Conservation (phyloP, 768 basidiomycete species). For the Russula abietina region DNA sequence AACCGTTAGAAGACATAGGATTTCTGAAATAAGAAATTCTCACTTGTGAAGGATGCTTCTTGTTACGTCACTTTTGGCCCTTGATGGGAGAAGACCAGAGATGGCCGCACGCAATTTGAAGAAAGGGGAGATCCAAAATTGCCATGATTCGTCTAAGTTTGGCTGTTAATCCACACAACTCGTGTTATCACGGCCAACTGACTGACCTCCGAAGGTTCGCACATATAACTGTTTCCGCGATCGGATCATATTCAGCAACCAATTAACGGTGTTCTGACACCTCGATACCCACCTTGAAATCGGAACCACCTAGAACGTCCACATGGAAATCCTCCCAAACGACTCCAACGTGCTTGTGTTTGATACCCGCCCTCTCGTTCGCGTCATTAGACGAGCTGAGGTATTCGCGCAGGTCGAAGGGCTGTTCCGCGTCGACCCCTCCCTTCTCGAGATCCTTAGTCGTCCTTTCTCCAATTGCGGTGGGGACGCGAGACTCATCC, state of each 20-base stretch:
- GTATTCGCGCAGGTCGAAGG: slow-evolving; percentile 67
- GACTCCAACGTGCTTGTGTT: slow-evolving; percentile 73
- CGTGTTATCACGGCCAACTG: not conserved
- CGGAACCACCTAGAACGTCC: slow-evolving; percentile 51
- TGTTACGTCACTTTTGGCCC: slow-evolving; percentile 7
- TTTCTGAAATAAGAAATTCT: not conserved
- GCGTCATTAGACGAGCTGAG: slow-evolving; percentile 65
- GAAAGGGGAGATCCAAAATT: slow-evolving; percentile 22
- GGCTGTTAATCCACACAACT: not conserved
- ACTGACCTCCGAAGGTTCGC: slow-evolving; percentile 55
- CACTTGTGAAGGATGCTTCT: slow-evolving; percentile 21
- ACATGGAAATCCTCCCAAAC: slow-evolving; percentile 69
- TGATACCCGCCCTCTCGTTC: slow-evolving; percentile 59
- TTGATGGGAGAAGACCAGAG: slow-evolving; percentile 5
- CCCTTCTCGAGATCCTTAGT: slow-evolving; percentile 39
- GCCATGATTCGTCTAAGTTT: slow-evolving; percentile 23
- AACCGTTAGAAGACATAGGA: slow-evolving; percentile 46
- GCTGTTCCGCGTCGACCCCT: slow-evolving; percentile 33
- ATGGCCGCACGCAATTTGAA: slow-evolving; percentile 7
- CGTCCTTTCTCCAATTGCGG: too few species aligned
- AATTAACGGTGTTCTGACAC: not conserved
- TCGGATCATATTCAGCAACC: not conserved
- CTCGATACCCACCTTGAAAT: slow-evolving; percentile 46
- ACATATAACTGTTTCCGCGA: slow-evolving; percentile 45
- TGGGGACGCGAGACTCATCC: not conserved